These are phyloP conservation scores for Massariosphaeria phaeospora DNA, from an alignment of 495 filamentous ascomycete genomes.

Conservation along the genomic window DNA sequence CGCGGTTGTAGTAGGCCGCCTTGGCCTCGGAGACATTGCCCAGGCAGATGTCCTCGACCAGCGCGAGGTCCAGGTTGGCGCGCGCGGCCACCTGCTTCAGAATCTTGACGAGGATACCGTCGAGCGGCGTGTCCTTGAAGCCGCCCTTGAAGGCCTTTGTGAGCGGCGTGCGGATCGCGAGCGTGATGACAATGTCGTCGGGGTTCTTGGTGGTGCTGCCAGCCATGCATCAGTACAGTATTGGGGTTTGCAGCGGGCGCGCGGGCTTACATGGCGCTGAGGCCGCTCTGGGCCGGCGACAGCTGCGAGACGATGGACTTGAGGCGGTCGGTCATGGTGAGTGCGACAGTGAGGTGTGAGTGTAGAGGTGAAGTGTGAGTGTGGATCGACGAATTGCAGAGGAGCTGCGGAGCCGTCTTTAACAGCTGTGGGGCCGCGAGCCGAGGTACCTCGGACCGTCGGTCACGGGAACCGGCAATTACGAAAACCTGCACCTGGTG, in stretches of 20 bases:
- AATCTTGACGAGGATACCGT: conserved; percentile 74
- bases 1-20: conserved; percentile 83
- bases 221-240: background rate
- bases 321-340: conserved; percentile 77
- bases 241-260: background rate
- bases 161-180: conserved; percentile 79
- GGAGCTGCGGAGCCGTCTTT: background rate
- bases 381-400: background rate
- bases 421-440: background rate
- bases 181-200: conserved; percentile 94
- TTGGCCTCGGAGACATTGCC: conserved; percentile 88
- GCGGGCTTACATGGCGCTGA: conserved; percentile 68
- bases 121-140: conserved; percentile 90
- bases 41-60: conserved; percentile 87
- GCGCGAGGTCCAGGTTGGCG: conserved; percentile 70
- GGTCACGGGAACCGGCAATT: conserved; percentile 2
- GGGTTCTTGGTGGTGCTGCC: conserved; percentile 84
- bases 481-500: too few species aligned
- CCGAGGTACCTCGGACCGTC: background rate
- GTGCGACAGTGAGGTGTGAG: background rate
- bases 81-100: conserved; percentile 69
- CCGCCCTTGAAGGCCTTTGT: conserved; percentile 80
- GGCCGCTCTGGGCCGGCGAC: conserved; percentile 59
- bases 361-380: background rate
- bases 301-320: conserved; percentile 84